These are phyloP conservation scores for Xerocomus minutiporus DNA, from an alignment of 1,284 basidiomycete genomes.

Conservation along the genomic window DNA sequence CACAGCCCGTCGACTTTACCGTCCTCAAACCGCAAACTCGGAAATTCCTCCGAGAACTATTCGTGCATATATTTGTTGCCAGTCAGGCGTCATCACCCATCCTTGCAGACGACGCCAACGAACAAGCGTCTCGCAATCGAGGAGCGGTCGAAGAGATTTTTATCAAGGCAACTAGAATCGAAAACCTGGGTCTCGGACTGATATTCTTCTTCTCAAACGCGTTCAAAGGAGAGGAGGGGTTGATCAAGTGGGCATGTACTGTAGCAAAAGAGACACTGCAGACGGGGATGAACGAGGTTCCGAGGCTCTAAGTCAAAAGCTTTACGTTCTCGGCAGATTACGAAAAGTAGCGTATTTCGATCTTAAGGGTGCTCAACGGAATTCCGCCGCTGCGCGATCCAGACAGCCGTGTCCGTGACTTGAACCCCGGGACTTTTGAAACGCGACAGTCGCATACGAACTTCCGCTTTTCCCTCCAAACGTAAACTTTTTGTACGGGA, in stretches of 20 bases:
- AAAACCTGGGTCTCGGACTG: conserved; percentile 62
- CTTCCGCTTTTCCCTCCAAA: conserved; percentile 78
- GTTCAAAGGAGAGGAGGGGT: conserved; percentile 42
- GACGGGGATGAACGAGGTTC: conserved; percentile 53
- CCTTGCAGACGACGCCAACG: conserved; percentile 36
- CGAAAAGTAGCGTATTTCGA: neutral
- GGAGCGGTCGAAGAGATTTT: conserved; percentile 69
- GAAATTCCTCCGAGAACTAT: conserved; percentile 65
- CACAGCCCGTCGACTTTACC: conserved; percentile 82
- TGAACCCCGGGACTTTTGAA: conserved; percentile 44
- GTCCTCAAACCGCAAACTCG: conserved; percentile 58
- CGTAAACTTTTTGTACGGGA: conserved; percentile 66
- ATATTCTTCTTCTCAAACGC: conserved; percentile 59
- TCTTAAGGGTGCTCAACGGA: neutral
- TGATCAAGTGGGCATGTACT: conserved; percentile 60
- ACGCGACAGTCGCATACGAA: conserved; percentile 68
- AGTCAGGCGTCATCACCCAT: conserved; percentile 71
- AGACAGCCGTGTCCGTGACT: neutral
- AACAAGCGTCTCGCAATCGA: conserved; percentile 47
- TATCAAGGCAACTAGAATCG: conserved; percentile 58
- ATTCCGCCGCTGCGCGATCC: too few species aligned
- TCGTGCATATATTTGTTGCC: conserved; percentile 64
- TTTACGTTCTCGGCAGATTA: neutral
- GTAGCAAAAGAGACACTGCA: conserved; percentile 66
- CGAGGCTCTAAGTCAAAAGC: conserved; percentile 32